Conservation (phyloP, 2,329 filamentous ascomycete genomes). For the Neurospora crassa region DNA sequence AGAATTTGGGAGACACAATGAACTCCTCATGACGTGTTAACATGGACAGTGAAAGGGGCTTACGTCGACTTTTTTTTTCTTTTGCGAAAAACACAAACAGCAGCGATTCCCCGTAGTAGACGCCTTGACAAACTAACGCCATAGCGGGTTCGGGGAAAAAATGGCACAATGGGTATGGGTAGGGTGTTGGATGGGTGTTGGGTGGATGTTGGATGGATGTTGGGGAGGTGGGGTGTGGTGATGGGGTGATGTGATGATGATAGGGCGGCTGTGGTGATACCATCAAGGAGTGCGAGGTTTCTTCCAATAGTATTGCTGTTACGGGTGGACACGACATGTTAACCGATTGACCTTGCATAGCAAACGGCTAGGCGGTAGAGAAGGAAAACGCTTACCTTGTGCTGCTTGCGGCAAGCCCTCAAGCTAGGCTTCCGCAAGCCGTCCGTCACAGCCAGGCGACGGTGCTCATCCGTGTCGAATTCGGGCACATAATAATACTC, state of each 20-base stretch:
- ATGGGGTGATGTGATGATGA: background rate
- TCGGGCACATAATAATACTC: conserved; percentile 97
- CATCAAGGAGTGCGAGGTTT: conserved; percentile 46
- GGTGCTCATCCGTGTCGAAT: conserved; percentile 67
- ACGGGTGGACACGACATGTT: conserved; percentile 13
- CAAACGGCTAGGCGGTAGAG: conserved; percentile 4
- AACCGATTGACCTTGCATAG: conserved; percentile 1
- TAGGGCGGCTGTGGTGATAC: background rate
- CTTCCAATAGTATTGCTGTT: conserved; percentile 63
- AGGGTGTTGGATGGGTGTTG: background rate
- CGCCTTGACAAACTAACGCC: background rate
- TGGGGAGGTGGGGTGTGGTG: background rate
- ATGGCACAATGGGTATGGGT: background rate
- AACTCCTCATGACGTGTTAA: conserved; percentile 1
- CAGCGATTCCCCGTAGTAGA: background rate
- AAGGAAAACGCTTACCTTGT: conserved; percentile 62
- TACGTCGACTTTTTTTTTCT: conserved; percentile 3
- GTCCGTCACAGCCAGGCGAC: conserved; percentile 74
- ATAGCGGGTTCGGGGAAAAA: background rate
- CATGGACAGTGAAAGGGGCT: conserved; percentile 9
- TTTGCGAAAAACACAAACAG: conserved; percentile 2
- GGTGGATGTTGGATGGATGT: too few relatives aligned
- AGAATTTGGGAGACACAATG: conserved; percentile 4
- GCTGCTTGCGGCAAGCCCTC: conserved; percentile 83
- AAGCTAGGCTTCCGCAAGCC: conserved; percentile 83